phyloP scores from a whole-genome alignment of 1,139 yeast species.

The Hansenula anomala region DNA sequence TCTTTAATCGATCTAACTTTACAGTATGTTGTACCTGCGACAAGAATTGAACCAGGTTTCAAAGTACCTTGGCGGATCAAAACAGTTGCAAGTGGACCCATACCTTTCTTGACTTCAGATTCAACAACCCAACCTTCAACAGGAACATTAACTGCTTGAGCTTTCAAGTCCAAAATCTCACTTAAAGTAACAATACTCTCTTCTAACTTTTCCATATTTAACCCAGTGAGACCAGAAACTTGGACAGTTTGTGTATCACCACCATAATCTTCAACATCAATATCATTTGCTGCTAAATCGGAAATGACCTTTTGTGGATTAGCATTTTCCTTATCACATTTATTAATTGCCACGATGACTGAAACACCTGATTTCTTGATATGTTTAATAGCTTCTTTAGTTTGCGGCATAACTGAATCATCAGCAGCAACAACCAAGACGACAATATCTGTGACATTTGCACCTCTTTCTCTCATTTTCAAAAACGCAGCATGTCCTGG shows the following conservation, averaged over 20 bases:
- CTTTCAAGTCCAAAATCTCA: conserved; percentile 74
- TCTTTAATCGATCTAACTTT: conserved; percentile 80
- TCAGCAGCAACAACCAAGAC: conserved; percentile 96
- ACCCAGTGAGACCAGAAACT: conserved; percentile 83
- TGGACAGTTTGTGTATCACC: conserved; percentile 91
- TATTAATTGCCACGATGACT: conserved; percentile 86
- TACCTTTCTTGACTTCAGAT: conserved; percentile 74
- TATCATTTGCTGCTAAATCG: conserved; percentile 72
- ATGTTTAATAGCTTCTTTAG: conserved; percentile 92
- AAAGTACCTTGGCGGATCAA: conserved; percentile 77
- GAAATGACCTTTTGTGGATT: conserved; percentile 65
- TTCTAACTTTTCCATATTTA: conserved; percentile 83
- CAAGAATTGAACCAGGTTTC: conserved; percentile 62
- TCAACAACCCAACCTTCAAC: conserved; percentile 91
- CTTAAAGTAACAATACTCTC: conserved; percentile 84
- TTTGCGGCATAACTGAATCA: conserved; percentile 97
- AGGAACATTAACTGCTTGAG: conserved; percentile 37
- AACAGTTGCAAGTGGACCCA: conserved; percentile 85
- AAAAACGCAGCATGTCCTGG: conserved; percentile 98
- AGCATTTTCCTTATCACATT: conserved; percentile 79
- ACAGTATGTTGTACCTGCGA: conserved; percentile 85
- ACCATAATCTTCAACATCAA: conserved; percentile 89
- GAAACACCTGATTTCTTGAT: conserved; percentile 48
- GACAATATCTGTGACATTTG: conserved; percentile 88
- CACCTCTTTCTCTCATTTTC: conserved; percentile 96